Conservation (phyloP, 495 filamentous ascomycete species). For the Pseudomonodictys pantanalensis region DNA sequence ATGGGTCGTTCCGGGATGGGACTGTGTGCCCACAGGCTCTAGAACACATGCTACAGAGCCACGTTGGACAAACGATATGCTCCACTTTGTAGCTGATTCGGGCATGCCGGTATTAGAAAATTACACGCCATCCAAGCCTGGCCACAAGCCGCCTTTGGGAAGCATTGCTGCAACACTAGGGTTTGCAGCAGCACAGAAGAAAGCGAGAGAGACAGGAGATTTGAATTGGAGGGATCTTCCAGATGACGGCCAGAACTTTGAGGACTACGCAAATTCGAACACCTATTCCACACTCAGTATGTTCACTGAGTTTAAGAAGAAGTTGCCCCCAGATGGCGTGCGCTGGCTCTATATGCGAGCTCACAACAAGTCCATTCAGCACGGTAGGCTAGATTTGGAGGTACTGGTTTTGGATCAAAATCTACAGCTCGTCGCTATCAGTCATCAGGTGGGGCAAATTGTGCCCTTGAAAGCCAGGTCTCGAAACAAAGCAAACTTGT, state of each 20-base stretch:
- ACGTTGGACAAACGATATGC: constrained; percentile 8
- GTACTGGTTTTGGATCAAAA: constrained; percentile 10
- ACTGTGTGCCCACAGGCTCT: constrained; percentile 2
- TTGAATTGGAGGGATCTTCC: constrained; percentile 1
- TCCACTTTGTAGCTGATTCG: constrained; percentile 7
- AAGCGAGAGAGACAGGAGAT: neutral
- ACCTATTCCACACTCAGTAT: constrained; percentile 8
- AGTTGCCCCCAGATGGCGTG: constrained; percentile 9
- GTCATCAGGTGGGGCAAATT: constrained; percentile 13
- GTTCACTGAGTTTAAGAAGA: constrained; percentile 20
- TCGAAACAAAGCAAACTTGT: too few species aligned
- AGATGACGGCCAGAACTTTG: neutral
- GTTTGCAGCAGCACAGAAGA: neutral
- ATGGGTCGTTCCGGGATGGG: constrained; percentile 12
- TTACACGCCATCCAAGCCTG: neutral
- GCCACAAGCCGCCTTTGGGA: neutral
- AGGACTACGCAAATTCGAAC: neutral
- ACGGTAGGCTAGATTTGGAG: constrained; percentile 12
- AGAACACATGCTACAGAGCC: neutral
- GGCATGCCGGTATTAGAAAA: constrained; percentile 8
- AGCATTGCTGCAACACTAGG: neutral
- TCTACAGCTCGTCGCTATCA: constrained; percentile 13
- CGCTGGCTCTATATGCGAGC: constrained; percentile 14
- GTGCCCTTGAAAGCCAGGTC: too few species aligned
- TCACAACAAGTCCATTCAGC: constrained; percentile 3